phyloP scores from a whole-genome alignment of 2,329 filamentous ascomycete species.

The Botrytis fabae region DNA sequence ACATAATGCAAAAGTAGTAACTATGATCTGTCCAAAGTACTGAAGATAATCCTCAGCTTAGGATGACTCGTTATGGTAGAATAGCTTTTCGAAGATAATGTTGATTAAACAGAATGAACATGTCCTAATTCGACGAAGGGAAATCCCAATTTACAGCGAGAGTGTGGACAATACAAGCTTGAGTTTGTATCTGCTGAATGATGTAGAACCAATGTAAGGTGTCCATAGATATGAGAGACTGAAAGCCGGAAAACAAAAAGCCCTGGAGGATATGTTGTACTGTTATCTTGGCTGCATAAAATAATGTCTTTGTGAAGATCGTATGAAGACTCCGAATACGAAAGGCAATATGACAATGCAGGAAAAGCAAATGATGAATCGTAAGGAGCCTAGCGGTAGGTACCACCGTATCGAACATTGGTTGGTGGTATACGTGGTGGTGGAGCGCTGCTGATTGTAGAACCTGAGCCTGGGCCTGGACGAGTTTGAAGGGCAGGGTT shows the following conservation, averaged over 20 bases:
- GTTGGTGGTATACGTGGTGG: conserved; percentile 58
- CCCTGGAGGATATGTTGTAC: conserved; percentile 40
- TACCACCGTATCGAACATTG: conserved; percentile 55
- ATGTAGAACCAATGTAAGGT: conserved; percentile 37
- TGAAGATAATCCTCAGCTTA: conserved; percentile 53
- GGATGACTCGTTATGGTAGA: conserved; percentile 54
- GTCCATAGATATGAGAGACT: conserved; percentile 42
- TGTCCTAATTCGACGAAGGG: conserved; percentile 35
- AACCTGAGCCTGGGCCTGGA: conserved; percentile 78
- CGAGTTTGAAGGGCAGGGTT: conserved; percentile 89
- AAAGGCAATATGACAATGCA: conserved; percentile 36
- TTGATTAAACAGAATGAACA: conserved; percentile 40
- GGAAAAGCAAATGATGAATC: conserved; percentile 28
- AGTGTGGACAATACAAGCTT: conserved; percentile 35
- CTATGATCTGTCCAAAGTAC: conserved; percentile 62
- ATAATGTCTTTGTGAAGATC: conserved; percentile 40
- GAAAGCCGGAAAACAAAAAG: conserved; percentile 37
- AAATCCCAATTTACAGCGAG: conserved; percentile 31
- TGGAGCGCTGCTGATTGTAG: conserved; percentile 52
- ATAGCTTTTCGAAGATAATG: conserved; percentile 42
- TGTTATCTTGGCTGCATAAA: conserved; percentile 37
- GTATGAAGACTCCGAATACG: conserved; percentile 36
- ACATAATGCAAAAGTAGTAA: conserved; percentile 56
- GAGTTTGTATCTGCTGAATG: conserved; percentile 38
- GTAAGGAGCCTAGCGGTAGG: conserved; percentile 53